Evolutionary conservation across 2,329 filamentous ascomycete genomes (phyloP), one percentile per base, ranked within the genome.

Genomic region (Lachnellula suecica): DNA sequence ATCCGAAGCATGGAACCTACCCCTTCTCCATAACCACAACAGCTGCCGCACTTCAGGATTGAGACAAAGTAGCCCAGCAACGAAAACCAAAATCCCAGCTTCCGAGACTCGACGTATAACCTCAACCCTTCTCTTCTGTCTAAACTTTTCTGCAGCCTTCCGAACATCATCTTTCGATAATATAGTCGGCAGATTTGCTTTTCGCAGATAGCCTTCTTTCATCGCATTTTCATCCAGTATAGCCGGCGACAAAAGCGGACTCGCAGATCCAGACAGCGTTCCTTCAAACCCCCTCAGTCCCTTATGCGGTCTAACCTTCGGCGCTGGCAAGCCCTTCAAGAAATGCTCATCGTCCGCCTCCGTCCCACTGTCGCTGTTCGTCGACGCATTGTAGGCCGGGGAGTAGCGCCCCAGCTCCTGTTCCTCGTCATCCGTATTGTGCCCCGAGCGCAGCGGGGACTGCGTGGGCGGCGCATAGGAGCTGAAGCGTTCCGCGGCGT

Each of bases 291-390:
- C 85, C 54, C 87, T 81, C 44, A 96, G 70, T 7, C 91, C 92
- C 72, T 96, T 97, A 66, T 88, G 86, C 27, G 83, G 77, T 55
- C 84, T 81, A 8, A 79, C 62, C n/a, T 79, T 86, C 2, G 92
- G 89, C 2, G 92, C 89, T 1, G 93, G 92, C 20, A 97, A 74
- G 0, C 91, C 88, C 68, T 88, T 94, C 51, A 96, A 76, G 61
- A 93, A 86, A 58, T 92, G 88, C 70, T 97, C 93, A 72, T 97
- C 93, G 64, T 97, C 93, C 35, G 93, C 93, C 68, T 97, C 93
- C 17, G 92, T 96, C 22, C 93, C 93, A 68, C 91, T 96, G 61
- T 96, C 92, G 69, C 90, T 96, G 10, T 82, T 82, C 2, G 84
- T 79, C 1, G 79, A 56, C 52, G 64, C 59, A 54, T 60, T 44